These are phyloP conservation scores for Terfezia boudieri DNA, from an alignment of 495 filamentous ascomycete species.

Conservation along the genomic window DNA sequence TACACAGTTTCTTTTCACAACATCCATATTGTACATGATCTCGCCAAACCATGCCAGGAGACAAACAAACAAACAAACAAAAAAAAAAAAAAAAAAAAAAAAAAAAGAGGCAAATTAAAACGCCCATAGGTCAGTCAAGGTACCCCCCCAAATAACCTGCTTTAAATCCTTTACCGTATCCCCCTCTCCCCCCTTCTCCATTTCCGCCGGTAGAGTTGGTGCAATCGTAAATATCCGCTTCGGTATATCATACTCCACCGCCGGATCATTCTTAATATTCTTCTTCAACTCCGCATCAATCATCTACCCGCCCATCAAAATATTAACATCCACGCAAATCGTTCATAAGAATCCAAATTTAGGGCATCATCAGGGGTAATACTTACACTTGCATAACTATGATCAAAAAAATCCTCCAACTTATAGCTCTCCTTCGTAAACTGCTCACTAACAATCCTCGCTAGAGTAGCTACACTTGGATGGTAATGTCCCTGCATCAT, in stretches of 20 bases:
- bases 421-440: constrained; percentile 90
- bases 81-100: too few species aligned
- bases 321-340: not conserved
- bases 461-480: constrained; percentile 85
- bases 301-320: constrained; percentile 27
- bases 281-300: constrained; percentile 61
- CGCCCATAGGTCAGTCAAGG: not conserved
- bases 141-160: not conserved
- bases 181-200: constrained; percentile 4
- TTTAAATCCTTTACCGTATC: not conserved
- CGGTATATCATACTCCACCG: constrained; percentile 83
- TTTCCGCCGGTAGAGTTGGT: constrained; percentile 19
- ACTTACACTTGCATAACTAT: constrained; percentile 70
- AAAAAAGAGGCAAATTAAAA: not conserved
- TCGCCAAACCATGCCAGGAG: not conserved
- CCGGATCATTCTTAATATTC: constrained; percentile 61
- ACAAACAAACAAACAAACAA: too few species aligned
- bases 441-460: constrained; percentile 85
- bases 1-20: too few species aligned
- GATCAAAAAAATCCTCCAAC: constrained; percentile 88
- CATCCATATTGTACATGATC: not conserved
- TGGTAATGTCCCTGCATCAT: constrained; percentile 84
- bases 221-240: constrained; percentile 56
- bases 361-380: not conserved
- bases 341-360: not conserved